Conservation (phyloP, 192 early-diverging fungal species). For the Pilaira anomala region DNA sequence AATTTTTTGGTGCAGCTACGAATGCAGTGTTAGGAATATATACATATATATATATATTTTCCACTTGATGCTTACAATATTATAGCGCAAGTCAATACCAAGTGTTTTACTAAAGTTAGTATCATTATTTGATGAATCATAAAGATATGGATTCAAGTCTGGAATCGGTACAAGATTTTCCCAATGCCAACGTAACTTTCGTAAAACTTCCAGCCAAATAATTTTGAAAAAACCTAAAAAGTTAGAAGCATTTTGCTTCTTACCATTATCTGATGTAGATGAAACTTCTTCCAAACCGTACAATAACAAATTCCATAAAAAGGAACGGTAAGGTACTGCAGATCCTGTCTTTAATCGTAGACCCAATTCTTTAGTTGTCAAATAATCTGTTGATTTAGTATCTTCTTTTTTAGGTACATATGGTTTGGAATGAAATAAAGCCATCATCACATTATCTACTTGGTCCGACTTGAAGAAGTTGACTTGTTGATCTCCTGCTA, state of each 20-base stretch:
- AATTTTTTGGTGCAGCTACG: conserved; percentile 57
- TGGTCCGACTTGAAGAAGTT: conserved; percentile 33
- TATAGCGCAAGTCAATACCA: conserved; percentile 64
- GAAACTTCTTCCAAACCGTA: conserved; percentile 45
- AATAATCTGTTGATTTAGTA: neutral
- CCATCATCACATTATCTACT: conserved; percentile 44
- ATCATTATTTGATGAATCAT: no score
- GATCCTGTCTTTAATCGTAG: conserved; percentile 35
- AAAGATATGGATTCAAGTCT: conserved; percentile 33
- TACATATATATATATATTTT: no score
- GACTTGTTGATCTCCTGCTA: neutral
- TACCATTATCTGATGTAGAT: conserved; percentile 12
- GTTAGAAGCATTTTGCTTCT: conserved; percentile 23
- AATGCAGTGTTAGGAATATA: no score
- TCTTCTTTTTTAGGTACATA: neutral
- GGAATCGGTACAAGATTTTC: conserved; percentile 55
- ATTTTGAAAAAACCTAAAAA: conserved; percentile 65
- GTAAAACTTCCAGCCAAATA: conserved; percentile 63
- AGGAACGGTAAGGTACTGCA: conserved; percentile 47
- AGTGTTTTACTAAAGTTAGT: conserved; percentile 20
- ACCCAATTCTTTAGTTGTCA: conserved; percentile 35
- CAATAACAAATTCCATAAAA: conserved; percentile 52
- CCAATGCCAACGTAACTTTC: conserved; percentile 61
- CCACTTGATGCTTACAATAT: conserved; percentile 49
- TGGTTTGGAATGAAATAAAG: conserved; percentile 33